Evolutionary conservation across 768 basidiomycete genomes (phyloP).

Genomic region (Boletus patriciae): DNA sequence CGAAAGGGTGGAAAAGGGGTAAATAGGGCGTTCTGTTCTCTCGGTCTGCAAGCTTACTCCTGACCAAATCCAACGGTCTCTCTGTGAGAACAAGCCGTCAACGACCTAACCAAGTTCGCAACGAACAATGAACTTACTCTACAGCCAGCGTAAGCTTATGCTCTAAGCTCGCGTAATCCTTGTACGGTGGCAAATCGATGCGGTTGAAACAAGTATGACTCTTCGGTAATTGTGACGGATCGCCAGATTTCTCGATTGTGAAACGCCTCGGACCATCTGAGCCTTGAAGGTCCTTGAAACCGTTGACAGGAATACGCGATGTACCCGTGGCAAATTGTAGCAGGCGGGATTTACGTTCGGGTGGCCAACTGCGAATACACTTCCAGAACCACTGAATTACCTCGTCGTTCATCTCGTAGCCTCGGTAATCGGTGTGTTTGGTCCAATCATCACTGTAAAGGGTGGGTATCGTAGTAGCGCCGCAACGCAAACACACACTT

Average conservation of each 20-base stretch:
- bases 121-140: conserved; percentile 58
- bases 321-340: conserved; percentile 98
- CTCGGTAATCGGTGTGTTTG: conserved; percentile 98
- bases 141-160: conserved; percentile 94
- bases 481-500: conserved; percentile 37
- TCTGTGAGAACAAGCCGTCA: conserved; percentile 40
- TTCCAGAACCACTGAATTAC: conserved; percentile 99
- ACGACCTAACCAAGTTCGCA: conserved; percentile 7
- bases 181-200: conserved; percentile 97
- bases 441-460: conserved; percentile 86
- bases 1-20: conserved; percentile 1
- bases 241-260: conserved; percentile 98
- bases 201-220: conserved; percentile 95
- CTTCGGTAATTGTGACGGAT: conserved; percentile 95
- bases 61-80: conserved; percentile 95
- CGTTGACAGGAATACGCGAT: conserved; percentile 95
- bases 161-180: conserved; percentile 90
- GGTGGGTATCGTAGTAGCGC: not conserved
- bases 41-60: conserved; percentile 51
- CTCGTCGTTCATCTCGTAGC: conserved; percentile 92
- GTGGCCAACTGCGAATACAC: conserved; percentile 95
- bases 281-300: conserved; percentile 98
- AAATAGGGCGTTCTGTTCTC: conserved; percentile 13
- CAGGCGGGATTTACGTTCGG: conserved; percentile 94
- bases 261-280: conserved; percentile 96